Conservation (phyloP, 305 asterid genomes). For the Fraxinus albicans region DNA sequence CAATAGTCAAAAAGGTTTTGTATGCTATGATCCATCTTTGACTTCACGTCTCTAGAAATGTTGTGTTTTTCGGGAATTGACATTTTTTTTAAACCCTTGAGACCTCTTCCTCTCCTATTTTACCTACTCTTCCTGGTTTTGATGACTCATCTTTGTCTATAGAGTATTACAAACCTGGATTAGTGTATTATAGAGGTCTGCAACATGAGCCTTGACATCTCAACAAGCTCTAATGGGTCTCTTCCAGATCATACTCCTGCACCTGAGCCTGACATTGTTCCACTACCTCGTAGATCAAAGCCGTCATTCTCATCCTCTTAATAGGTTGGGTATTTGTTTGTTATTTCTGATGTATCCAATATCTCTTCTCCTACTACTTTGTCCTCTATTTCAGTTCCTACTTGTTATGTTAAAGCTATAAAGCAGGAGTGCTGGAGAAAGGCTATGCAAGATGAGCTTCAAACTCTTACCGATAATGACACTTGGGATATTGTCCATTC, state of each 20-base stretch:
- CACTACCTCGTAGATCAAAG: neutral
- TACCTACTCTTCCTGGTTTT: neutral
- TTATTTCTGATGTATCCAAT: neutral
- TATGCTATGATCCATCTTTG: neutral
- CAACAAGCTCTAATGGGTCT: neutral
- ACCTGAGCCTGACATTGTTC: neutral
- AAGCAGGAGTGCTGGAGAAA: neutral
- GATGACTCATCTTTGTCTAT: neutral
- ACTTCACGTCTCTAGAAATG: neutral
- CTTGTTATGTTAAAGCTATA: neutral
- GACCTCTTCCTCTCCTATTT: neutral
- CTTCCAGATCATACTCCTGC: neutral
- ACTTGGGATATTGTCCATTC: neutral
- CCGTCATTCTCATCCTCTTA: neutral
- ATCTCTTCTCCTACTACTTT: neutral
- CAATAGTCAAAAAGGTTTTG: neutral
- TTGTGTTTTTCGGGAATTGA: neutral
- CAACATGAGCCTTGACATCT: neutral
- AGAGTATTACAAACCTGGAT: neutral
- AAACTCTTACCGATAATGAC: neutral
- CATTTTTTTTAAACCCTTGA: neutral
- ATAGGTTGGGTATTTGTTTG: neutral
- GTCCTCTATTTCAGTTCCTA: neutral
- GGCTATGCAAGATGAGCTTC: neutral
- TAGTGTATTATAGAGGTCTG: neutral